A percentile compares a stretch with the other conserved stretches of the same genome.
Conservation (phyloP, 2,329 filamentous ascomycete genomes). For the Chaetomiaceae sp. region DNA sequence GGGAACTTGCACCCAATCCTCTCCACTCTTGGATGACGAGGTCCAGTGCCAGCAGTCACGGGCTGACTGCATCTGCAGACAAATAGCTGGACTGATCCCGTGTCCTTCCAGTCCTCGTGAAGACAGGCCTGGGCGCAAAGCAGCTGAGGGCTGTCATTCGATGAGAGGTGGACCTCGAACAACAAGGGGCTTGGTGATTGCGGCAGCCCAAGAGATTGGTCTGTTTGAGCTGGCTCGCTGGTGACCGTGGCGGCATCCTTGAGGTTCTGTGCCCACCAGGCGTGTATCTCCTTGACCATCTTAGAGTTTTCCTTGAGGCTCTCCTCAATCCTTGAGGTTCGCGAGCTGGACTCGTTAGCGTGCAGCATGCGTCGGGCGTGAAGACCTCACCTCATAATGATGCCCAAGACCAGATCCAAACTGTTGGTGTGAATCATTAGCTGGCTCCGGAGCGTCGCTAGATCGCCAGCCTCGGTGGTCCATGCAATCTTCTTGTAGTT, state of each 20-base stretch:
- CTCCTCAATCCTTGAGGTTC: constrained; percentile 15
- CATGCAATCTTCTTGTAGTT: constrained; percentile 31
- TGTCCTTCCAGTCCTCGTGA: neutral
- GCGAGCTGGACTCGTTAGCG: constrained; percentile 8
- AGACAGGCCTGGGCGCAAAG: neutral
- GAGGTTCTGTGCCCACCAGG: constrained; percentile 17
- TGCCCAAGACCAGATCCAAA: constrained; percentile 25
- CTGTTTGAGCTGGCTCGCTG: neutral
- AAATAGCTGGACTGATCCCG: neutral
- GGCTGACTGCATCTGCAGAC: neutral
- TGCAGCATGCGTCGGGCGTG: neutral
- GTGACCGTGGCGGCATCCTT: neutral
- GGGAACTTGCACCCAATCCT: neutral
- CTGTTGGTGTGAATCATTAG: constrained; percentile 27
- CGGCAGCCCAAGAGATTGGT: neutral
- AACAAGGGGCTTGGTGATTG: neutral
- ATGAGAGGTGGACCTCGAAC: neutral
- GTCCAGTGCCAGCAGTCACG: neutral
- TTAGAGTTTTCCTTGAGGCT: constrained; percentile 2
- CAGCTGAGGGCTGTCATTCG: neutral
- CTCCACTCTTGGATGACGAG: neutral
- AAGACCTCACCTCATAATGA: constrained; percentile 15
- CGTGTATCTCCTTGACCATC: constrained; percentile 15
- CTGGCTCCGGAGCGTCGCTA: constrained; percentile 24
- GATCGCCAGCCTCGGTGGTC: constrained; percentile 30